Evolutionary conservation across 176 grass and related monocot genomes (phyloP), one percentile per base, ranked within the genome.

Genomic region (Cenchrus fungigraminus): DNA sequence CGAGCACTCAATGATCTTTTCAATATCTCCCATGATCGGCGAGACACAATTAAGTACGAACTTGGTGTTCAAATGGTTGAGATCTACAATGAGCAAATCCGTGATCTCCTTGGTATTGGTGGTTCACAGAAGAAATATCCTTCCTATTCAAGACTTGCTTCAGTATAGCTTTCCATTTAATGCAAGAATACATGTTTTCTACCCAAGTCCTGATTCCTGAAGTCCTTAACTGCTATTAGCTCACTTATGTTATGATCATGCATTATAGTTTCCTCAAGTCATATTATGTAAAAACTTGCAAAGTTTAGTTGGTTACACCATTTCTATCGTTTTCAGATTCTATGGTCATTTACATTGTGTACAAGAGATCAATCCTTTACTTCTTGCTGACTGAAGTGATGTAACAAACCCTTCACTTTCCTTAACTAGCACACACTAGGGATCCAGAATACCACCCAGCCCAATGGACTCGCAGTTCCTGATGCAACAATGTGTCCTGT

Each of bases 11-110:
- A 89, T 86, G 97, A 98, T 64, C 90, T 98, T 59, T 96, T 98
- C 75, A 71, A 89, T 76, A 94, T 98, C 61, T 92, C 97, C 37
- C 73, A 61, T 62, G 68, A 88, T 72, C 91, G 93, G 10, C 74
- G 53, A 87, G 93, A 87, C 32, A 87, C 71, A 16, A 87, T 92
- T 76, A 90, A 64, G 12, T 95, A 96, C 82, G 91, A 98, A 84
- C 74, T 98, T 69, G 71, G 83, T 77, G 91, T 98, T 77, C 97
- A 98, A 87, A 98, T 98, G 90, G 81, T 98, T 88, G 97, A 98
- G 84, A 92, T 98, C 68, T 98, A 98, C 78, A 98, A 98, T 62
- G 97, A 98, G 78, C 91, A 95, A 91, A 92, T 98, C 5, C 91
- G 84, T 62, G 97, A 98, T 87, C 91, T 98, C 42, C 91, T 98